These are phyloP conservation scores for Beverwykella pulmonaria DNA, from an alignment of 495 filamentous ascomycete genomes.

Conservation along the genomic window DNA sequence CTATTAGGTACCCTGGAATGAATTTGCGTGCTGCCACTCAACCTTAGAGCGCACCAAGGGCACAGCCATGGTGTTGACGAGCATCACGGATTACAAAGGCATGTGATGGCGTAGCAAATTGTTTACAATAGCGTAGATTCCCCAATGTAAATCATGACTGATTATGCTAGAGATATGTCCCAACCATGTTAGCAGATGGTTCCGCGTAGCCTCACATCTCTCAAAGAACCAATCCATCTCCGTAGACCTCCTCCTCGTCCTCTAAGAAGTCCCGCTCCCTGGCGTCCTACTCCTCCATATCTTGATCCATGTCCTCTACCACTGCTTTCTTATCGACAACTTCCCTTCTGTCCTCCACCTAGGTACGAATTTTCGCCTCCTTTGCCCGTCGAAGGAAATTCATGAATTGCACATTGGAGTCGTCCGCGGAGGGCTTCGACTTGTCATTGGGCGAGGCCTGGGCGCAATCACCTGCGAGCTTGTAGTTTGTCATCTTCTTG, in stretches of 20 bases:
- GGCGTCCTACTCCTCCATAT: background rate
- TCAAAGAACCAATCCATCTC: background rate
- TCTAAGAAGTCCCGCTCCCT: slow-evolving; percentile 2
- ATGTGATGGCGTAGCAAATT: background rate
- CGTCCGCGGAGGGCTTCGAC: background rate
- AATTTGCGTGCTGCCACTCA: background rate
- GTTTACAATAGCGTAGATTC: slow-evolving; percentile 1
- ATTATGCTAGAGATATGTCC: background rate
- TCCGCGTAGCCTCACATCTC: no score
- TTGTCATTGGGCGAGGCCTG: background rate
- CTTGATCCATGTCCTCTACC: background rate
- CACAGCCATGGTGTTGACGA: background rate
- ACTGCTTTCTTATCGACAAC: slow-evolving; percentile 1
- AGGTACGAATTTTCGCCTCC: background rate
- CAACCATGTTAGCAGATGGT: background rate
- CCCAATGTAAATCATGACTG: background rate
- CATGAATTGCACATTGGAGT: background rate
- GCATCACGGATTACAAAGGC: background rate
- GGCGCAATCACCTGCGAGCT: background rate
- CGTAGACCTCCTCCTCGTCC: background rate
- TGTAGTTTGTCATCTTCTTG: background rate
- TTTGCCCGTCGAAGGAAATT: background rate
- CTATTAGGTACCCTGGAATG: background rate
- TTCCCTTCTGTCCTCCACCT: background rate
- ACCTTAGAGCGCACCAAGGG: background rate